Conservation (phyloP, 1,139 yeast species). For the Lodderomyces margitis region DNA sequence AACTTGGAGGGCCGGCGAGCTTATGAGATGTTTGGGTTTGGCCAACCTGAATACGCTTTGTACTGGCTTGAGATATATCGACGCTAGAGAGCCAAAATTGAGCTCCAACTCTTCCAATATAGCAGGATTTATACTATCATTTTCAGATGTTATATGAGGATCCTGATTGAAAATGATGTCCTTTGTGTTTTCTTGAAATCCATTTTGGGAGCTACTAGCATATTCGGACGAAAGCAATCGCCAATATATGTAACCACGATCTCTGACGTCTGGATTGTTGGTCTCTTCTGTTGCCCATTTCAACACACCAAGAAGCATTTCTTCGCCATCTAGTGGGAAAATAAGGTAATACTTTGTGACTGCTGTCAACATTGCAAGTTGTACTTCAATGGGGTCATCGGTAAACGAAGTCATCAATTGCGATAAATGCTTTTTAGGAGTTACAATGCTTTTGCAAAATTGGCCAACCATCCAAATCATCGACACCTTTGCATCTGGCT, state of each 20-base stretch:
- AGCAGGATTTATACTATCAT: conserved; percentile 67
- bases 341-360: conserved; percentile 66
- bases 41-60: conserved; percentile 73
- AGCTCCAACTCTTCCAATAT: conserved; percentile 80
- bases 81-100: conserved; percentile 77
- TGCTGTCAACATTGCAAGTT: conserved; percentile 71
- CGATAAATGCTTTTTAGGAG: conserved; percentile 46
- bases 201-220: conserved; percentile 21
- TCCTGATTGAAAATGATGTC: conserved; percentile 57
- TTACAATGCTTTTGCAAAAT: conserved; percentile 51
- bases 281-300: conserved; percentile 74
- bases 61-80: conserved; percentile 82
- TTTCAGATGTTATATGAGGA: conserved; percentile 66
- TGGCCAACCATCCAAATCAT: conserved; percentile 86
- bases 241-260: conserved; percentile 86
- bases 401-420: conserved; percentile 47
- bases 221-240: conserved; percentile 59
- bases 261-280: conserved; percentile 79
- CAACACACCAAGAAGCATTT: conserved; percentile 56
- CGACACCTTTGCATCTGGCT: conserved; percentile 77
- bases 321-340: conserved; percentile 55
- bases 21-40: conserved; percentile 50
- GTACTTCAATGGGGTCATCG: conserved; percentile 72
- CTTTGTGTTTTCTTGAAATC: conserved; percentile 45
- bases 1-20: conserved; percentile 61